Base-by-base conservation (phyloP, 2,329 filamentous ascomycete genomes). In the Torrubiella hemipterigena region DNA sequence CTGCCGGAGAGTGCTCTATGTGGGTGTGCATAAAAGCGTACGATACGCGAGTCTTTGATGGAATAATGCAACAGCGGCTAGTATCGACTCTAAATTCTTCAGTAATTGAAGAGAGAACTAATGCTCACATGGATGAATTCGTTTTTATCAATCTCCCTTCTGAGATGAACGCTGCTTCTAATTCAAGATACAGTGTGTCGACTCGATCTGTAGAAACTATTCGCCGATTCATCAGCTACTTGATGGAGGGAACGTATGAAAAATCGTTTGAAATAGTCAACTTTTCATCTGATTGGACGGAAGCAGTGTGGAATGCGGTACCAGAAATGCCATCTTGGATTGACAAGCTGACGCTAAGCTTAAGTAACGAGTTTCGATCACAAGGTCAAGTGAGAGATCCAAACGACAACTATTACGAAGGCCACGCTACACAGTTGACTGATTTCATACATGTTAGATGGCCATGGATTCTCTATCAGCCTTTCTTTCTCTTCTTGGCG, bases 21-120 rank as follows among this genome's bases (percentile, higher is more conserved):
- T 59, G 54, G 55, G 54, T 56, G 32, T 59, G 56, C 29, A 42
- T 58, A 14, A 45, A 51, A 32, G 47, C 43, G 9, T 51, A 48
- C 34, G 44, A 46, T 12, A 36, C 54, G 16, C 40, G 38, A 3
- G 44, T 53, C 5, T 40, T 25, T 12, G 45, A 55, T 14, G 51
- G 55, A 13, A 36, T 41, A 19, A 36, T 48, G 13, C 42, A 41
- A 6, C 47, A 50, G 25, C 43, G 28, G 0, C 25, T 47, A 1
- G 32, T 44, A 5, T 41, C 23, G 4, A 48, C 40, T 24, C 56
- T 49, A 53, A 48, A 52, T 12, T 45, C 44, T 9, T 49, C 49
- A 1, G 37, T 41, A 1, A 40, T 54, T 18, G 38, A 48, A 15
- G 27, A 44, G 2, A 40, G 41, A 13, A 48, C 38, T 17, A 49